Conservation (phyloP, 2,329 filamentous ascomycete genomes). For the Drechmeria coniospora region DNA sequence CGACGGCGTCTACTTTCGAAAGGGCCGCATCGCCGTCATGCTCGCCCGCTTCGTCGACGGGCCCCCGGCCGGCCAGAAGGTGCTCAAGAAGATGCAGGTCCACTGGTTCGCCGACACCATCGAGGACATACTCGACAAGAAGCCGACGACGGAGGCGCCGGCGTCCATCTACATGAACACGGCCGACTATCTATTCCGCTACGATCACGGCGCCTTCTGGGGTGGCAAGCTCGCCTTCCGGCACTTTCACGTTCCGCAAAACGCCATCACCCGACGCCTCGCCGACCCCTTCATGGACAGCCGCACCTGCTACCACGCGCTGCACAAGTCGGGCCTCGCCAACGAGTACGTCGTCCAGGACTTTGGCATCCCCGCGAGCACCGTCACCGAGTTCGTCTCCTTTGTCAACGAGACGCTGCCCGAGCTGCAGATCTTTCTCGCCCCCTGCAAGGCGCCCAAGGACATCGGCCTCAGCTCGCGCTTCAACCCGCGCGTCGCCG, state of each 20-base stretch:
- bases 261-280: slow-evolving; percentile 30
- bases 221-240: slow-evolving; percentile 32
- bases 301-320: slow-evolving; percentile 34
- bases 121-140: slow-evolving; percentile 10
- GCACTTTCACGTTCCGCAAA: slow-evolving; percentile 37
- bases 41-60: slow-evolving; percentile 29
- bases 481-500: slow-evolving; percentile 16
- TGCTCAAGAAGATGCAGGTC: slow-evolving; percentile 15
- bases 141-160: slow-evolving; percentile 10
- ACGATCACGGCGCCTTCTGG: slow-evolving; percentile 42
- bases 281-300: slow-evolving; percentile 37
- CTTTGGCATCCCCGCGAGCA: slow-evolving; percentile 18
- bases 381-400: slow-evolving; percentile 11
- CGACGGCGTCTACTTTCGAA: slow-evolving; percentile 38
- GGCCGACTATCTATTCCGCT: slow-evolving; percentile 39
- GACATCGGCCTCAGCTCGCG: slow-evolving; percentile 17
- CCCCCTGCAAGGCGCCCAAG: slow-evolving; percentile 11
- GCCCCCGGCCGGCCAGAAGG: slow-evolving; percentile 27
- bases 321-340: slow-evolving; percentile 31
- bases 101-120: slow-evolving; percentile 16
- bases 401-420: slow-evolving; percentile 15
- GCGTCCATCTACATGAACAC: slow-evolving; percentile 22
- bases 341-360: slow-evolving; percentile 35
- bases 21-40: slow-evolving; percentile 31
- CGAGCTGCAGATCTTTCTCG: slow-evolving; percentile 15